phyloP scores from a whole-genome alignment of 345 rosid species.

The Eucalyptus grandis region DNA sequence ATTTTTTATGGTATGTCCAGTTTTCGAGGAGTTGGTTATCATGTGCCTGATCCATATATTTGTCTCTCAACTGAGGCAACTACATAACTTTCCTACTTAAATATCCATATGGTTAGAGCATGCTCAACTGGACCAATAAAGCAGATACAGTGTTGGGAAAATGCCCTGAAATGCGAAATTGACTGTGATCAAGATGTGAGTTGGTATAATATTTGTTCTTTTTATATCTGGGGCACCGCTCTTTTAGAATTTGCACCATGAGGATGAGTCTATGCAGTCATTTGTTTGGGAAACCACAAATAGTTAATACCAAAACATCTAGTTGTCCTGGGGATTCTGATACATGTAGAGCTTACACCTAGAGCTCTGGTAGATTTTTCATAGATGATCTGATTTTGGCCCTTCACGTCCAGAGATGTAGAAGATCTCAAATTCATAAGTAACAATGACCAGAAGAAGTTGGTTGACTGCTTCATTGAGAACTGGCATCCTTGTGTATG shows the following conservation, averaged over 20 bases:
- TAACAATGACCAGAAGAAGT: neutral
- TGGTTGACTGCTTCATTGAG: neutral
- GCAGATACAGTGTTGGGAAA: neutral
- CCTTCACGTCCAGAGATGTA: neutral
- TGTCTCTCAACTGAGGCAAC: neutral
- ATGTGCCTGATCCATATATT: neutral
- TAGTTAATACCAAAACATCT: neutral
- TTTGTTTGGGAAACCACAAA: neutral
- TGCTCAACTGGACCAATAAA: neutral
- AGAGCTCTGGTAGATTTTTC: neutral
- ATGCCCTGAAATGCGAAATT: neutral
- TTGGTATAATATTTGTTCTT: neutral
- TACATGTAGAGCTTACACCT: neutral
- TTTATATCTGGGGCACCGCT: neutral
- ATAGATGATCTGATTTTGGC: neutral
- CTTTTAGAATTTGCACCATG: neutral
- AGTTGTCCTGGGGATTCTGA: neutral
- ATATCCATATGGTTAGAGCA: neutral
- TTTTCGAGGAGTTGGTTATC: neutral
- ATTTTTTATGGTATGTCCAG: neutral
- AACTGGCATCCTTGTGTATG: neutral
- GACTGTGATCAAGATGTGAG: neutral
- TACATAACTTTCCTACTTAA: neutral
- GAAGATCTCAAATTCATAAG: neutral
- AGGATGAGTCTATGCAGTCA: neutral